These are phyloP conservation scores for Starmerella bacillaris DNA, from an alignment of 805 yeast species.

Conservation along the genomic window DNA sequence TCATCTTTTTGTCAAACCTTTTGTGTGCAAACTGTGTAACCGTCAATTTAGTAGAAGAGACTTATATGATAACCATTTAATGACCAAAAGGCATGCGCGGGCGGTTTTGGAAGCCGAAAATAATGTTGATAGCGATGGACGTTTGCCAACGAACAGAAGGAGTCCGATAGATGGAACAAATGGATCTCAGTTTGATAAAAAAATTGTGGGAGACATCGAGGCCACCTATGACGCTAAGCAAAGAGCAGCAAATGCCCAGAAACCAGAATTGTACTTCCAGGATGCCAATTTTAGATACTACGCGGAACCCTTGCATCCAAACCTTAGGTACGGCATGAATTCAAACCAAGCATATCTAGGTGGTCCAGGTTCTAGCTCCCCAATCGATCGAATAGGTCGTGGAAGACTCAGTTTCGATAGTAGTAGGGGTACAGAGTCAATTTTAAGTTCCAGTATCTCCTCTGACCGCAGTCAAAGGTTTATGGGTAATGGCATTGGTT, in stretches of 20 bases:
- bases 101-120: slow-evolving; percentile 12
- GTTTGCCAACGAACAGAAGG: no score
- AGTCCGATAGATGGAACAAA: no score
- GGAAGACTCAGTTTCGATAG: no score
- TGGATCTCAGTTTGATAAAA: no score
- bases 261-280: not conserved
- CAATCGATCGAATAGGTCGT: not conserved
- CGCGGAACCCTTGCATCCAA: not conserved
- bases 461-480: no score
- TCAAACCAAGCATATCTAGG: not conserved
- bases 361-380: not conserved
- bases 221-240: no score
- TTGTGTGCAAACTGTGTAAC: slow-evolving; percentile 21
- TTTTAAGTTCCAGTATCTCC: no score
- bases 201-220: no score
- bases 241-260: no score
- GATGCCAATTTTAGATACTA: not conserved
- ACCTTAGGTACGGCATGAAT: not conserved
- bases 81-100: slow-evolving; percentile 22
- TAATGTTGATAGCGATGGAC: no score
- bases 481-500: not conserved
- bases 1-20: slow-evolving; percentile 24
- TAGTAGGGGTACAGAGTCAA: no score
- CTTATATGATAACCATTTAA: slow-evolving; percentile 23
- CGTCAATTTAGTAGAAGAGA: slow-evolving; percentile 23